Base-by-base conservation (phyloP, 805 yeast species). In the Lachancea quebecensis region DNA sequence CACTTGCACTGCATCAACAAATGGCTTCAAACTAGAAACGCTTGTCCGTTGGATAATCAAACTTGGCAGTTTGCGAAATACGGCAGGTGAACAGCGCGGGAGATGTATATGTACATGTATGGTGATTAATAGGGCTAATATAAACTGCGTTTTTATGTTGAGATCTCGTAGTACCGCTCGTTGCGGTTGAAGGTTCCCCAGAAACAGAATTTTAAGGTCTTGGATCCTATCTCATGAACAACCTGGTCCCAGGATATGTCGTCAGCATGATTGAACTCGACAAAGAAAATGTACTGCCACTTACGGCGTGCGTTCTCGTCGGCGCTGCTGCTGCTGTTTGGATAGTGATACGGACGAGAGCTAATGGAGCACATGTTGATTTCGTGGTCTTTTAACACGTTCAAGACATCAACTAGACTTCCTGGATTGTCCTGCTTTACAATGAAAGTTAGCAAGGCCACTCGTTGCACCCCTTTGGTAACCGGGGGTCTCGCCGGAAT, bases 1-100 rank as follows among this genome's bases (percentile, higher is more conserved):
- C 99, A 93, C 63, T 73, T 89, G 67, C 99, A 93, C 69, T 93
- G 99, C 67, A 93, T 93, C 54, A 80, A 88, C 41, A 79, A 95
- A 56, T 93, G 99, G 99, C 78, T 91, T 54, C 84, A 84, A 65
- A 86, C 95, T 12, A 82, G 99, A 69, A 87, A 90, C 50, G 95
- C 89, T 17, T 93, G 99, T 73, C 99, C 99, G 1, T 73, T 93
- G 62, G 98, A 91, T 69, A 90, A 85, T 67, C 81, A 85, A 57
- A 95, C 86, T 45, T 91, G 99, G 98, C 75, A 73, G 46, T 71
- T 71, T 51, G 80, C 77, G 53, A 84, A 84, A 67, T 82, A 84
- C 61, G 95, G 95, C 34, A 76, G 78, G 51, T 85, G 60, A 62
- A 17, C n/a, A 2, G 12, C 11, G 21, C 31, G 15, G 18, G 8